These are phyloP conservation scores for Rhynchospora breviuscula DNA, from an alignment of 176 grass and related monocot species.

Conservation along the genomic window DNA sequence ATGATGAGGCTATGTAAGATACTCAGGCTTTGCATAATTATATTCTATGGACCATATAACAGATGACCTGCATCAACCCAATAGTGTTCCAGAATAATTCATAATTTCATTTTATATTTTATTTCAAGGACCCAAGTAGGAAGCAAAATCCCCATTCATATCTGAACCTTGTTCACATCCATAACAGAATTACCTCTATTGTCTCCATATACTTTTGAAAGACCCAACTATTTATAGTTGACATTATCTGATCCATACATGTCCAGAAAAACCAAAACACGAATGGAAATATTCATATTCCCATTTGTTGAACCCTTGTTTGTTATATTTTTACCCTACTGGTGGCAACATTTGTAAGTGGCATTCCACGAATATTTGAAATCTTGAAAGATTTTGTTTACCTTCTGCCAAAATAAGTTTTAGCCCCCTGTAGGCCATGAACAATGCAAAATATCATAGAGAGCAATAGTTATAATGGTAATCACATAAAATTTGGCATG, in stretches of 20 bases:
- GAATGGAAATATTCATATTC: neutral
- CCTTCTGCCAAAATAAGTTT: slow-evolving; percentile 1
- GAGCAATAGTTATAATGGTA: neutral
- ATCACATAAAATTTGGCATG: neutral
- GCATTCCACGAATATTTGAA: neutral
- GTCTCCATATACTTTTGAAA: neutral
- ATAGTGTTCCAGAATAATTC: neutral
- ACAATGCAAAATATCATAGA: neutral
- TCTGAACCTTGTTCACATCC: neutral
- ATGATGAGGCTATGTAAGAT: neutral
- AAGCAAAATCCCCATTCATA: neutral
- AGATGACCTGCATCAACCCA: slow-evolving; percentile 1
- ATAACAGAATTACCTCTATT: neutral
- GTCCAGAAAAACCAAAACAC: neutral
- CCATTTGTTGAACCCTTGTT: neutral
- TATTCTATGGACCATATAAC: slow-evolving; percentile 5
- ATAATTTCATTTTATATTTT: neutral
- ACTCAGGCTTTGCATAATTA: neutral
- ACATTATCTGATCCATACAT: neutral
- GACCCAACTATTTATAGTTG: neutral
- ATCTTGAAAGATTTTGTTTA: neutral
- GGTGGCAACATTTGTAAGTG: neutral
- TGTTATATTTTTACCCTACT: neutral
- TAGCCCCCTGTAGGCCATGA: neutral
- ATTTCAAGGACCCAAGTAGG: neutral